Base-by-base conservation (phyloP, 139 green algal genomes). In the Picochlorum costavermella region DNA sequence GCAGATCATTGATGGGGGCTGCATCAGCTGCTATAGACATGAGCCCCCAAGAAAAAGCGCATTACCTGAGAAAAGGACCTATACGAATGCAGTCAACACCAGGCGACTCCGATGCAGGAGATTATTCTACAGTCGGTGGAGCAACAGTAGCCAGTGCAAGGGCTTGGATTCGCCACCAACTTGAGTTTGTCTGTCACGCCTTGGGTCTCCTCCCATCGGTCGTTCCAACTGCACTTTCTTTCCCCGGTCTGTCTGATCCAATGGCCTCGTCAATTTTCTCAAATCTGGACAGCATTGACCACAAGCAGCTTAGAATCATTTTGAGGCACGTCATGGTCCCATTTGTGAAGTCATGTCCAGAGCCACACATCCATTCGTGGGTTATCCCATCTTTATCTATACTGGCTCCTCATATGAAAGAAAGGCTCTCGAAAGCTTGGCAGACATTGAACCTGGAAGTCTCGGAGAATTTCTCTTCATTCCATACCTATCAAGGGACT, bases 41-140 rank as follows among this genome's bases (percentile, higher is more conserved):
- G 74, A 75, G 84, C 30, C 70, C 83, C 0, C 64, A 83, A 59
- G 86, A 93, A 68, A 64, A 71, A 5, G 84, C 86, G 6, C 30
- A 86, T 44, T 75, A 84, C 48, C 56, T 87, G 31, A 73, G 71
- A 14, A 71, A 79, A 33, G 59, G 48, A 14, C 44, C 44, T 6
- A 10, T 53, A 43, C 2, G 5, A 56, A 6, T 25, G 28, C 20
- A 5, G 1, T 13, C 3, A 17, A 33, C 49, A 63, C 60, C 17
- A 53, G 11, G n/a, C 30, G 9, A 58, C 64, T 2, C 43, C 33
- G 66, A 63, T 10, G 61, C 74, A 13, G 73, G 70, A 13, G 77
- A 80, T 44, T 80, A 71, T 8, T 49, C 45, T 1, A 67, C 58
- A 3, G 60, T 84, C n/a, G 78, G 67, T 1, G 75, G 72, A 26